A percentile compares a stretch with the other conserved stretches of the same genome.
These are phyloP conservation scores for Neonectria neomacrospora DNA, from an alignment of 2,329 filamentous ascomycete genomes.

Conservation along the genomic window DNA sequence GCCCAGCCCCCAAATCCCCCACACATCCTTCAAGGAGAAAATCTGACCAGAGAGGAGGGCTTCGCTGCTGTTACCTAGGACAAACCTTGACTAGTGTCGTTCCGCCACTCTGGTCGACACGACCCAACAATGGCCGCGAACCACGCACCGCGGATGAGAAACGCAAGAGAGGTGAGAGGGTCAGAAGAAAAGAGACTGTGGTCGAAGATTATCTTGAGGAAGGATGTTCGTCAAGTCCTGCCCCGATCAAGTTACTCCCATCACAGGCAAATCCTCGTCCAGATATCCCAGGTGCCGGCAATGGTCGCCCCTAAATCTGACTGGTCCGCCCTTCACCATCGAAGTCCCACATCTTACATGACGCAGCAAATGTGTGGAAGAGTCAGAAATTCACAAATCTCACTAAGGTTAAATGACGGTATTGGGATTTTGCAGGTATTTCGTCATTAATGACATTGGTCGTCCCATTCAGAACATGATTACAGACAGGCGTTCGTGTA, in stretches of 20 bases:
- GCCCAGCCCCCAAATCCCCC: constrained; percentile 25
- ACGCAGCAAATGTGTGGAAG: constrained; percentile 23
- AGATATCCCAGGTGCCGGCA: constrained; percentile 6
- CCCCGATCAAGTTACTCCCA: constrained; percentile 1
- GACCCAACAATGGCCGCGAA: constrained; percentile 20
- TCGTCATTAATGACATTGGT: constrained; percentile 14
- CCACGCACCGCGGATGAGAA: constrained; percentile 29
- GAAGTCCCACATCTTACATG: constrained; percentile 16
- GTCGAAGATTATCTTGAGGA: constrained; percentile 17
- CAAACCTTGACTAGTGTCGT: constrained; percentile 30
- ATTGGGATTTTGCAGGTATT: constrained; percentile 4
- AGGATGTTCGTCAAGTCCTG: constrained; percentile 26
- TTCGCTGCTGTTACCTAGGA: constrained; percentile 17
- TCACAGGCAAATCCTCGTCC: constrained; percentile 15
- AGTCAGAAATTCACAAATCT: constrained; percentile 15
- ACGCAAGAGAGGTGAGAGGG: constrained; percentile 23
- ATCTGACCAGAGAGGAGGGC: constrained; percentile 10
- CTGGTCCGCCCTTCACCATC: constrained; percentile 9
- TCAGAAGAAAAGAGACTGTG: constrained; percentile 4
- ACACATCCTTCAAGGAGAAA: constrained; percentile 20
- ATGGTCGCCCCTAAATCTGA: constrained; percentile 18
- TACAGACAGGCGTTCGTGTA: background rate
- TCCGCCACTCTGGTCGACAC: constrained; percentile 28
- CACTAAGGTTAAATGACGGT: constrained; percentile 1
- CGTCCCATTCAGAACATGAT: background rate